Evolutionary conservation across 352 stramenopile species (phyloP), one percentile per base, ranked within the genome.

Genomic region (Globisporangium radiosum): DNA sequence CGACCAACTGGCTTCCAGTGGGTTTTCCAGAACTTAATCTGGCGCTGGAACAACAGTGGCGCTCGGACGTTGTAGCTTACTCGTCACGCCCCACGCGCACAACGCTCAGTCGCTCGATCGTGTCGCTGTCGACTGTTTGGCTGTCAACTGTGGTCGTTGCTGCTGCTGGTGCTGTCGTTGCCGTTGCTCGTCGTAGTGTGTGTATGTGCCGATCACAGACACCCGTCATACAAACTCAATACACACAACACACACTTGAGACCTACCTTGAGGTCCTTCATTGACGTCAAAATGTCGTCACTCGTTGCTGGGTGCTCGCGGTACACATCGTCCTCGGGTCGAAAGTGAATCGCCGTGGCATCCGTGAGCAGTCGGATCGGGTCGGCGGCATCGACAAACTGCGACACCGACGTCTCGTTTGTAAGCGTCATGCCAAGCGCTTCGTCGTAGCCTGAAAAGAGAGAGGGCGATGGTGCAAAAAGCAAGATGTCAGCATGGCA

Each of bases 301-400:
- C 63, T 88, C 0, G 92, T 98, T 8, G 73, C 57, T 4, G 76
- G 73, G 66, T 94, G 87, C 0, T 92, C 77, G 0, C 74, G 78
- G 60, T 91, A 95, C n/a, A 92, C 78, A 43, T 91, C 76, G 42
- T 92, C 85, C 43, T 86, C 72, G 0, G 78, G 75, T 11, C 88
- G 55, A 71, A 99, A 99, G 0, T 78, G 77, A 17, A 99, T 88
- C 15, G 95, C 88, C 0, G 94, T 99, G 42, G 89, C 92, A 54
- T 98, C 89, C 4, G 91, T 98, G 11, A 99, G 64, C 25, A 99
- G 73, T 47, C 96, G 88, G 56, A 99, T 97, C 5, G 98, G 96
- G 62, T 99, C 96, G 33, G 91, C 85, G 0, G 71, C 76, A 36
- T 92, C 81, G 3, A 97, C 69, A 54, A 97, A 96, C 52, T 97